Conservation (phyloP, 305 asterid genomes). For the Striga hermonthica region DNA sequence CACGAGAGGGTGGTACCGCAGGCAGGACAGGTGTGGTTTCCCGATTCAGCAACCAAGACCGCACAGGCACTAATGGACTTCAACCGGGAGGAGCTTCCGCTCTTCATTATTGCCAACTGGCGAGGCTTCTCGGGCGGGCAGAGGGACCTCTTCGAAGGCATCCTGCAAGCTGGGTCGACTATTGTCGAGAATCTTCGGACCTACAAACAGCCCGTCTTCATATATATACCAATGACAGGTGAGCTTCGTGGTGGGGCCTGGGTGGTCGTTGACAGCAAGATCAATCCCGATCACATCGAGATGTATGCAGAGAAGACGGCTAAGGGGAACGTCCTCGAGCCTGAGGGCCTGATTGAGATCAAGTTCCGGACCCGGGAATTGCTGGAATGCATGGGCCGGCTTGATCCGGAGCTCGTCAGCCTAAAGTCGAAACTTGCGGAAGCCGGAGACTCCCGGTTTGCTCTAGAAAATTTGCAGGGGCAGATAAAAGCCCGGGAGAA, state of each 20-base stretch:
- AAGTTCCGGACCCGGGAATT: slow-evolving; percentile 77
- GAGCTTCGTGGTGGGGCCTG: slow-evolving; percentile 99
- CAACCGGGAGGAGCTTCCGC: slow-evolving; percentile 81
- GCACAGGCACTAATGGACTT: slow-evolving; percentile 97
- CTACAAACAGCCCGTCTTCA: slow-evolving; percentile 79
- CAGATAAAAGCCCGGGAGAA: slow-evolving; percentile 76
- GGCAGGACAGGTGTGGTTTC: slow-evolving; percentile 99
- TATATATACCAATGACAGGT: slow-evolving; percentile 90
- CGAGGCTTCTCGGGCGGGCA: slow-evolving; percentile 99
- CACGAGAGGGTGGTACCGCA: slow-evolving; percentile 95
- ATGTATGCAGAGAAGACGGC: slow-evolving; percentile 96
- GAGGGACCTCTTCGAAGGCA: slow-evolving; percentile 97
- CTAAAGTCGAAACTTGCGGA: slow-evolving; percentile 56
- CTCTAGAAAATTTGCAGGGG: slow-evolving; percentile 42
- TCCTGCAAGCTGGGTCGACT: slow-evolving; percentile 92
- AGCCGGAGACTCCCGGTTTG: slow-evolving; percentile 35
- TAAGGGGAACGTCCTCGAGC: slow-evolving; percentile 94
- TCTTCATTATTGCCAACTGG: slow-evolving; percentile 97
- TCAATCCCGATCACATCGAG: slow-evolving; percentile 87
- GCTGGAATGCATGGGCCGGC: slow-evolving; percentile 94
- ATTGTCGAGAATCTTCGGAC: slow-evolving; percentile 93
- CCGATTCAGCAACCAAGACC: slow-evolving; percentile 90
- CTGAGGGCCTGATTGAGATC: slow-evolving; percentile 92
- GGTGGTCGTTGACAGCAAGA: slow-evolving; percentile 95
- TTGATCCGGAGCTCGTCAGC: slow-evolving; percentile 62